Evolutionary conservation across 179 eudicot genomes (phyloP), one percentile per base, ranked within the genome.

Genomic region (Drosera spatulata): DNA sequence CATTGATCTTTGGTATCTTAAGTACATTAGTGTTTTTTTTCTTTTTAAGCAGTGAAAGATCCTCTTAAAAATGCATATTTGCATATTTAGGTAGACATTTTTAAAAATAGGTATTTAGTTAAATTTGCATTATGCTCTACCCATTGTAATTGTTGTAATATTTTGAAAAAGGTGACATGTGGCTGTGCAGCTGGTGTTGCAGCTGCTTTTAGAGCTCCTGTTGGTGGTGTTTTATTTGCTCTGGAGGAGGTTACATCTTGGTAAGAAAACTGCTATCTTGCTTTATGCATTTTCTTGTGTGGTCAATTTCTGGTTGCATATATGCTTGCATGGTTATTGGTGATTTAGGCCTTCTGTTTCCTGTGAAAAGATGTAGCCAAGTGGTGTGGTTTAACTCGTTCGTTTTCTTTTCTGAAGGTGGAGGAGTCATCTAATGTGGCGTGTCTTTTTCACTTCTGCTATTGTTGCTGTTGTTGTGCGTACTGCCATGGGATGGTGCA

Each of bases 141-240:
- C 73, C 63, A 73, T 60, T 67, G 15, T 41, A 61, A 53, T 61
- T 56, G 47, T 40, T 69, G 52, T 70, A 41, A 58, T 62, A 37
- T 73, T 74, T 80, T 72, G 76, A 67, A 83, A 61, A 83, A 93
- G 99, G 99, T 93, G 69, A 93, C 99, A 61, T 93, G 99, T 82
- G 99, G 99, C 80, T 93, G 96, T 88, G 99, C 99, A 73, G 99
- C 99, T 73, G 96, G 99, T 70, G 99, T 93, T 66, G 96, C 99
- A 69, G 99, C 99, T 76, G 99, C 99, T 63, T 93, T 93, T 45
- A 88, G 99, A 83, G 95, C 99, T 81, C 99, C 99, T 47, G 99
- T 93, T 62, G 99, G 99, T 42, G 99, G 99, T 47, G 96, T 93
- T 48, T 71, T 93, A 53, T 93, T 93, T 79, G 96, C 99, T 14